These are phyloP conservation scores for Lepidium didymum DNA, from an alignment of 345 rosid genomes.

Conservation along the genomic window DNA sequence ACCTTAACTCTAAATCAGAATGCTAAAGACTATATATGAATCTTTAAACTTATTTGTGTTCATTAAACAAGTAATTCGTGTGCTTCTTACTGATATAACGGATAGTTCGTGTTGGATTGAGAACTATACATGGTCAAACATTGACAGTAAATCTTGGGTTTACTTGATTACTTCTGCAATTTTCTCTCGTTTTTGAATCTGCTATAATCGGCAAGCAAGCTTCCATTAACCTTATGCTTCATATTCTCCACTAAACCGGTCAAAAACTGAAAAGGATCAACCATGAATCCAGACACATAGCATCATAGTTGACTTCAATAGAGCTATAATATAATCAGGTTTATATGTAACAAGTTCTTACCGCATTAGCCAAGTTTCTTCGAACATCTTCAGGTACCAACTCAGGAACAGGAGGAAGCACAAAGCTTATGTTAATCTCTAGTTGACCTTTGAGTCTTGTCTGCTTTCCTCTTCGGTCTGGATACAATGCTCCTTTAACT, in stretches of 20 bases:
- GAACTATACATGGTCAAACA: conserved; percentile 6
- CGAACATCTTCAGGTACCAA: conserved; percentile 68
- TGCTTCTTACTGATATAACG: neutral
- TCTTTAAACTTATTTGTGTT: neutral
- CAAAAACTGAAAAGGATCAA: conserved; percentile 40
- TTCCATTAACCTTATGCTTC: conserved; percentile 69
- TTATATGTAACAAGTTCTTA: conserved; percentile 20
- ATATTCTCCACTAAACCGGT: conserved; percentile 62
- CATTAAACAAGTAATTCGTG: neutral
- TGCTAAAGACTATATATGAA: neutral
- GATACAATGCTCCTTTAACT: conserved; percentile 64
- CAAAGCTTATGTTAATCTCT: conserved; percentile 67
- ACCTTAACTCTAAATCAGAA: neutral
- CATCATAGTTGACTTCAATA: neutral
- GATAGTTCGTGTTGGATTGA: neutral
- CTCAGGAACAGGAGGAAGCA: conserved; percentile 67
- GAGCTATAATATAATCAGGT: neutral
- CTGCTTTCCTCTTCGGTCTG: conserved; percentile 39
- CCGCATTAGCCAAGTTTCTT: conserved; percentile 49
- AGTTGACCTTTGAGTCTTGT: conserved; percentile 71
- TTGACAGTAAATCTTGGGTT: neutral
- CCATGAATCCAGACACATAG: neutral
- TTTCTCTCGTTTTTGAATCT: conserved; percentile 49
- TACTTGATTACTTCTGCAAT: neutral
- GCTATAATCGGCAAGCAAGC: conserved; percentile 77